Evolutionary conservation across 2,329 filamentous ascomycete genomes (phyloP), one percentile per base, ranked within the genome.

Genomic region (Talaromyces albobiverticillius): DNA sequence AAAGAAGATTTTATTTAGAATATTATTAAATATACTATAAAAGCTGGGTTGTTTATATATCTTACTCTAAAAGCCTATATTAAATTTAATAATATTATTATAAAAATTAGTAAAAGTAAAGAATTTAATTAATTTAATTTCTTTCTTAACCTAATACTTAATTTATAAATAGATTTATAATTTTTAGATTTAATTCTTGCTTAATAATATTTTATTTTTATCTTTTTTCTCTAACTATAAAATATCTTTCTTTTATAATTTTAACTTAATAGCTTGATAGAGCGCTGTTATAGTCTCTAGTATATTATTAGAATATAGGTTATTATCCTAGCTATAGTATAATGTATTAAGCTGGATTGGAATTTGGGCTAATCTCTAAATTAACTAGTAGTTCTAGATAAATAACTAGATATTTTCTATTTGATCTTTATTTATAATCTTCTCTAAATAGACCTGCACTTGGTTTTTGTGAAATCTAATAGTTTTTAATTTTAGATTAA

Each of bases 321-420:
- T 52, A 0, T 52, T 32, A 48, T 64, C 54, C 70, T 70, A 75
- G 11, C 52, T 65, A 31, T 62, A 70, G 51, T 72, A 76, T 42
- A 76, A 54, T 2, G 71, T 73, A 61, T 76, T 73, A 0, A 76
- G 61, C 50, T 71, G 70, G 54, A 76, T 71, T 1, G 72, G 74
- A 47, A 76, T 73, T 16, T 66, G 70, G 2, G 71, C 64, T 34
- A 76, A 64, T 8, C 59, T 61, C 46, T 67, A 59, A 7, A 76
- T 57, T 8, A 71, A 59, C 46, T 10, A 34, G 55, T 67, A 65
- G 0, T 50, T 8, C 48, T 67, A 2, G 8, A 75, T 59, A 43
- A 71, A 75, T 7, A 54, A 7, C 32, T 14, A 14, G 11, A 36
- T 36, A 4, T 6, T 4, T 36, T 36, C 32, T 36, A n/a, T n/a